Base-by-base conservation (phyloP, 2,329 filamentous ascomycete species). In the Ophiognomonia clavigignenti-juglandacearum region DNA sequence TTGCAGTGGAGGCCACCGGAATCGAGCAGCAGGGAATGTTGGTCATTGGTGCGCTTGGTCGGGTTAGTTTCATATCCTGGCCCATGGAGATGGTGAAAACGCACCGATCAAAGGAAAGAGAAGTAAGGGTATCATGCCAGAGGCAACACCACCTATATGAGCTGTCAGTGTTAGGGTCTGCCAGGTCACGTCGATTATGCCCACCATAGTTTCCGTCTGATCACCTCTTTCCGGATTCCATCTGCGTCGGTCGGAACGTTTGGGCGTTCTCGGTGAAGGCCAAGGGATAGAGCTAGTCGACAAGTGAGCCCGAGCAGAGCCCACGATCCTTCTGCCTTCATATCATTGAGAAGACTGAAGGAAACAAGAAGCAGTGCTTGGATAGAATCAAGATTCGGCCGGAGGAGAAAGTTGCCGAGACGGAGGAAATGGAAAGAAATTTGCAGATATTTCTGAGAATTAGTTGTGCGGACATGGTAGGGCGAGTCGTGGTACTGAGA, bases 261-360 rank as follows among this genome's bases (percentile, higher is more conserved):
- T 11, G 37, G 26, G 20, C 41, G 74, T 16, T 67, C 62, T 7
- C 76, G 69, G 57, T 85, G 81, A 10, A 85, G 66, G 4, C 81
- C 81, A 2, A 85, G 66, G 1, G 80, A 83, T 57, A 84, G 80
- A 0, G 81, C 81, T n/a, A 85, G 69, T 22, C 81, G 73, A 51
- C 80, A 83, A 0, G 80, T 83, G 37, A 84, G 71, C 1, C 80
- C 81, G 42, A 82, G 72, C 44, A 85, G 61, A 0, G 80, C 80
- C 81, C 81, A 85, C 0, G 81, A 83, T 0, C 79, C 81, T 56
- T 85, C 81, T 1, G 81, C 80, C 57, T 84, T 84, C 81, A 85
- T 85, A 50, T 85, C 81, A 54, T 85, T 85, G 22, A 83, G 66
- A 2, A 85, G 66, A 3, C 82, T 80, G 52, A 84, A 83, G 24